Conservation (phyloP, 1,139 yeast genomes). For the Meyerozyma carpophila region DNA sequence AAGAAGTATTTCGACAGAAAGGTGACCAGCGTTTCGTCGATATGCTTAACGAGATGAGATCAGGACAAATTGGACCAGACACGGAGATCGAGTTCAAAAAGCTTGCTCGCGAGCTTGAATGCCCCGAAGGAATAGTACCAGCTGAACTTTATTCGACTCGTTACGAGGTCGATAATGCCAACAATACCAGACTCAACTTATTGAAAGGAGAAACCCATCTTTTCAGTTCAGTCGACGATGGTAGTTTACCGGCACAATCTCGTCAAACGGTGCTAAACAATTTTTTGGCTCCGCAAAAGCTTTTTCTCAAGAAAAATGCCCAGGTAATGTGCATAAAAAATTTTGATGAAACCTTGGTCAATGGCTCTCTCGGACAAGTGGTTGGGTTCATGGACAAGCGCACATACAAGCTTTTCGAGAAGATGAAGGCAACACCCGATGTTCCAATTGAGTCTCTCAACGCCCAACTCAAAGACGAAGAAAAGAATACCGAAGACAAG, state of each 20-base stretch:
- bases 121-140: constrained; percentile 71
- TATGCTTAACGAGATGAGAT: constrained; percentile 84
- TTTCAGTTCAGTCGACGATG: constrained; percentile 62
- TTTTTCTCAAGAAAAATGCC: constrained; percentile 71
- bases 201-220: constrained; percentile 45
- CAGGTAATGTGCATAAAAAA: constrained; percentile 97
- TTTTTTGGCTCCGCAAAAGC: constrained; percentile 63
- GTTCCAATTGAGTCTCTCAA: constrained; percentile 12
- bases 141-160: constrained; percentile 86
- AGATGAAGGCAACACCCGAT: constrained; percentile 17
- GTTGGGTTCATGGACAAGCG: constrained; percentile 35
- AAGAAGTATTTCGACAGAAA: constrained; percentile 85
- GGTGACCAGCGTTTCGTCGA: constrained; percentile 73
- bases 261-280: constrained; percentile 47
- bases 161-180: constrained; percentile 77
- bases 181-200: constrained; percentile 45
- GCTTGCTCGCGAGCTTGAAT: constrained; percentile 50
- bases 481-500: constrained; percentile 1
- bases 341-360: constrained; percentile 79
- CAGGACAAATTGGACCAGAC: constrained; percentile 56
- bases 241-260: constrained; percentile 43
- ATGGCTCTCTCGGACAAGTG: constrained; percentile 88
- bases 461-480: constrained; percentile 3
- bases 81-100: constrained; percentile 52
- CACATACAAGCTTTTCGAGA: constrained; percentile 24